A percentile compares a stretch with the other conserved stretches of the same genome.
Evolutionary conservation across 495 filamentous ascomycete species (phyloP).

Genomic region (Hyphodiscus hymeniophilus): DNA sequence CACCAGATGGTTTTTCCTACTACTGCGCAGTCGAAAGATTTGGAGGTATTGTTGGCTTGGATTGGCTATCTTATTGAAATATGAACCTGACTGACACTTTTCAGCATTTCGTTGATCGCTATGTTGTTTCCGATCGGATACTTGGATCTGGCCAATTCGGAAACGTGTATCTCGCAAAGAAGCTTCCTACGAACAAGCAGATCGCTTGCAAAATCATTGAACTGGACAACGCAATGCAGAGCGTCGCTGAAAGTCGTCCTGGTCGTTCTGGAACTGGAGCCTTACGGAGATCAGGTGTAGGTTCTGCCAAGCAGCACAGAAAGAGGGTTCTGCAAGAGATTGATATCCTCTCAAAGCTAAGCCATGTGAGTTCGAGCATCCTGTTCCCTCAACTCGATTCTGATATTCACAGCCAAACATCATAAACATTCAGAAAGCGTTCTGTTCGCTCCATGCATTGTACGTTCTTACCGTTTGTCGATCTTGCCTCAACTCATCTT

Average conservation of each 20-base stretch:
- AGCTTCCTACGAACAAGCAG: conserved; percentile 54
- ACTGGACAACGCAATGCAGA: conserved; percentile 16
- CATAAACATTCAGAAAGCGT: conserved; percentile 45
- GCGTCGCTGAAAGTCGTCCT: neutral
- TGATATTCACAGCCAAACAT: conserved; percentile 48
- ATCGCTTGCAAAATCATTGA: conserved; percentile 70
- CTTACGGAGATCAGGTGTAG: too few species aligned
- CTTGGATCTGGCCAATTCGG: conserved; percentile 83
- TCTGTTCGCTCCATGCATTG: conserved; percentile 41
- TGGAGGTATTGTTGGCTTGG: conserved; percentile 18
- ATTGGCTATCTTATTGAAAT: neutral
- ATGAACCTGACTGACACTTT: neutral
- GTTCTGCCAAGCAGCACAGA: too few species aligned
- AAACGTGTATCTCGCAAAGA: conserved; percentile 71
- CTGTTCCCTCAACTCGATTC: neutral
- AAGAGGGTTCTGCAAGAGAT: conserved; percentile 36
- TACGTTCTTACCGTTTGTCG: conserved; percentile 26
- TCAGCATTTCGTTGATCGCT: conserved; percentile 40
- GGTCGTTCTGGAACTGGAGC: too few species aligned
- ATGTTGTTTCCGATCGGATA: conserved; percentile 41
- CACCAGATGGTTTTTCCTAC: conserved; percentile 5
- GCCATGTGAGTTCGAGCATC: conserved; percentile 42
- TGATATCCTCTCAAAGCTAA: conserved; percentile 45
- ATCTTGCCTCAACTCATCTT: conserved; percentile 2
- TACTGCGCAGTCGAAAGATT: conserved; percentile 17